A percentile compares a stretch with the other conserved stretches of the same genome.
Evolutionary conservation across 352 stramenopile genomes (phyloP).

Genomic region (Pythium rishiriense): DNA sequence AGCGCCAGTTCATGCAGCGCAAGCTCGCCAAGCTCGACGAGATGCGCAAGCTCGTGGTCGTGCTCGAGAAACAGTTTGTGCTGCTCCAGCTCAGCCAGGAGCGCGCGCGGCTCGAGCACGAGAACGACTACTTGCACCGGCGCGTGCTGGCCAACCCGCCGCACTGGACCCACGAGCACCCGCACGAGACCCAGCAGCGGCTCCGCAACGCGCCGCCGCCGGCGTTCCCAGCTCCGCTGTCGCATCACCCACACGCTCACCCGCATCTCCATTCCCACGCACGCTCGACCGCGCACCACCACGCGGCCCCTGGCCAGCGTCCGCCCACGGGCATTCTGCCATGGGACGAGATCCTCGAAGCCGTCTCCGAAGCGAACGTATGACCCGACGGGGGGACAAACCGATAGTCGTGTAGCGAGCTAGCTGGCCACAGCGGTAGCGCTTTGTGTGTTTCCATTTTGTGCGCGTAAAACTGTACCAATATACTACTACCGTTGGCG

Average conservation of each 20-base stretch:
- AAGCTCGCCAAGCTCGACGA: constrained; percentile 29
- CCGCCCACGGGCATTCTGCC: constrained; percentile 19
- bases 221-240: not conserved
- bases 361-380: constrained; percentile 23
- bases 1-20: constrained; percentile 30
- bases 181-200: constrained; percentile 12
- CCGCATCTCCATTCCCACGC: constrained; percentile 3
- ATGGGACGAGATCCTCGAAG: constrained; percentile 29
- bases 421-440: too few species aligned
- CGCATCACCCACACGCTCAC: not conserved
- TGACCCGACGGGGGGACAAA: too few species aligned
- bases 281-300: not conserved
- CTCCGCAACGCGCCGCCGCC: not conserved
- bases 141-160: constrained; percentile 11
- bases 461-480: not conserved
- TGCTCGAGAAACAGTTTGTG: constrained; percentile 26
- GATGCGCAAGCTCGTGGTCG: constrained; percentile 23
- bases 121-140: constrained; percentile 20
- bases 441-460: not conserved
- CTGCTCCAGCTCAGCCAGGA: constrained; percentile 24
- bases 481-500: too few species aligned
- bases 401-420: too few species aligned
- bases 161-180: constrained; percentile 19
- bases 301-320: not conserved
- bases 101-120: constrained; percentile 22